Evolutionary conservation across 1,284 basidiomycete species (phyloP), one percentile per base, ranked within the genome.

Genomic region (Rhodotorula glutinis): DNA sequence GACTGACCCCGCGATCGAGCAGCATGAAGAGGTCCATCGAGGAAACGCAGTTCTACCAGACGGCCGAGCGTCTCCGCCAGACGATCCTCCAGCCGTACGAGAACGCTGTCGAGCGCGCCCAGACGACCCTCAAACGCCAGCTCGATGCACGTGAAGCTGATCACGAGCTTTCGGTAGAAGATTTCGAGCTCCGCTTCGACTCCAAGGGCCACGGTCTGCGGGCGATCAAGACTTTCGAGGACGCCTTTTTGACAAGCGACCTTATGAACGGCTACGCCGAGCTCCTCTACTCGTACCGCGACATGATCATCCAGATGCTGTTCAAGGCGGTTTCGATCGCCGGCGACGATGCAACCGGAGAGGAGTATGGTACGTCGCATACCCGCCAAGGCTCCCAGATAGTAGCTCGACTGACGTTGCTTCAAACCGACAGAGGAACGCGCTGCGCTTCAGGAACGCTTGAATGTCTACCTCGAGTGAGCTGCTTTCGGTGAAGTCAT

Each of bases 371-470:
- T 51, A 13, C 11, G 49, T 16, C 25, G 5, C 3, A 25, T 14
- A 3, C n/a, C n/a, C n/a, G n/a, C n/a, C n/a, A n/a, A n/a, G n/a
- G n/a, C n/a, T n/a, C n/a, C n/a, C n/a, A n/a, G n/a, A n/a, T n/a
- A n/a, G n/a, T n/a, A n/a, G n/a, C n/a, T n/a, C n/a, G n/a, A n/a
- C n/a, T n/a, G n/a, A n/a, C n/a, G n/a, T n/a, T n/a, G 9, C 25
- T 51, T 51, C 25, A 27, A 11, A 11, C 14, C 25, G 8, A 27
- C 25, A 51, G 73, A 69, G 47, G 63, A 70, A 14, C 59, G 73
- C 23, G 74, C 74, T 1, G 70, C 65, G 29, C 29, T 64, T 23
- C 75, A 76, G 56, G 72, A 76, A 47, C 65, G 67, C 53, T 41
- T 71, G 7, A 61, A 69, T 30, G 53, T 70, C 29, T 69, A 70